Percentiles rank a stretch among this genome's conserved stretches.
Evolutionary conservation across 2,329 filamentous ascomycete genomes (phyloP).

Genomic region (Hansfordia pulvinata): DNA sequence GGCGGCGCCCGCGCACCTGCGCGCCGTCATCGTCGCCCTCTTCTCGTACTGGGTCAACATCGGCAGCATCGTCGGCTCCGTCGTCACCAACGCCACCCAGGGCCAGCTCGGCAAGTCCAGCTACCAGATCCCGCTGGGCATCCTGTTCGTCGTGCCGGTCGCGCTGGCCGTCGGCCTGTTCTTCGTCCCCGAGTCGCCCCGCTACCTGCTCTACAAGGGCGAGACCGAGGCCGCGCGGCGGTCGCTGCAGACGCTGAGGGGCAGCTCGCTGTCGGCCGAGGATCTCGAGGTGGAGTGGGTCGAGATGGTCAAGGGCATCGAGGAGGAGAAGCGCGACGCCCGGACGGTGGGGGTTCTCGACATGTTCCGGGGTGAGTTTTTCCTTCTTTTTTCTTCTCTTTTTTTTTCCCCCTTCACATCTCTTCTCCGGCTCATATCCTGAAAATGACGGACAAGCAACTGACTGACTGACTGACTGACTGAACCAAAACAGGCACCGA

Average conservation of each 20-base stretch:
- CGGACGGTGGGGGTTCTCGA: conserved; percentile 19
- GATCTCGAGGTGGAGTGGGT: conserved; percentile 24
- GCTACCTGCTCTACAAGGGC: conserved; percentile 25
- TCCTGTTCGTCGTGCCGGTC: conserved; percentile 29
- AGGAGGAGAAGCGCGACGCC: conserved; percentile 20
- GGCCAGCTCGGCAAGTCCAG: conserved; percentile 21
- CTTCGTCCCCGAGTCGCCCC: conserved; percentile 30
- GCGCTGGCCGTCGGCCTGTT: conserved; percentile 28
- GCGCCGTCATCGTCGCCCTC: conserved; percentile 32
- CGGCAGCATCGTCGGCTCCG: conserved; percentile 29
- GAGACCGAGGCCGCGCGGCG: conserved; percentile 10
- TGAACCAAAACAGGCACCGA: conserved; percentile 20
- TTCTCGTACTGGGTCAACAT: conserved; percentile 35
- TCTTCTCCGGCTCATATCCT: too few relatives aligned
- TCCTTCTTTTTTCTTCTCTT: neutral
- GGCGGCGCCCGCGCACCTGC: conserved; percentile 28
- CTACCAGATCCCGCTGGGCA: conserved; percentile 32
- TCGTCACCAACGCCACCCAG: conserved; percentile 26
- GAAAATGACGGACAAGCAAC: too few relatives aligned
- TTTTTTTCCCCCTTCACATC: too few relatives aligned
- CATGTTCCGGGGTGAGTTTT: conserved; percentile 18
- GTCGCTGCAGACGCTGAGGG: conserved; percentile 17
- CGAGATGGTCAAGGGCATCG: conserved; percentile 23
- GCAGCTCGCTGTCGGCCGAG: conserved; percentile 13
- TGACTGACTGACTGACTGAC: conserved; percentile 1